These are phyloP conservation scores for Phytophthora cactorum DNA, from an alignment of 352 stramenopile species.

Conservation along the genomic window DNA sequence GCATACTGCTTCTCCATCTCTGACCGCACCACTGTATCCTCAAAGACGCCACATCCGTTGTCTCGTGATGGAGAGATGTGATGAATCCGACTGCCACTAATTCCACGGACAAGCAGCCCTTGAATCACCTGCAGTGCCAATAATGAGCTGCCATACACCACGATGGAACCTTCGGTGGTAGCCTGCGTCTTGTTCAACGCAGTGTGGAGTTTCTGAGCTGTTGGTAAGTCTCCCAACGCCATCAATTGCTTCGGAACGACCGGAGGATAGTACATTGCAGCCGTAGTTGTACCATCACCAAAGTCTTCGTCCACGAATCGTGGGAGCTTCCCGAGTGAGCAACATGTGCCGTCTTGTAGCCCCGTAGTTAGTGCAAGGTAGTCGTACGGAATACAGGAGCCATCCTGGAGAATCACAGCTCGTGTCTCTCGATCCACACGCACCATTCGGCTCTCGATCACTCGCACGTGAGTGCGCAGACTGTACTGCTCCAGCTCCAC, in stretches of 20 bases:
- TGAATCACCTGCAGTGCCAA: conserved; percentile 78
- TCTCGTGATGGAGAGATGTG: conserved; percentile 60
- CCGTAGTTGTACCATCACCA: conserved; percentile 2
- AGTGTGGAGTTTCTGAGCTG: conserved; percentile 32
- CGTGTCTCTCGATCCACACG: conserved; percentile 73
- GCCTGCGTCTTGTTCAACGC: conserved; percentile 1
- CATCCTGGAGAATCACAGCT: conserved; percentile 82
- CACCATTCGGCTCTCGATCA: conserved; percentile 68
- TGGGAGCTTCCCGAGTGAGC: conserved; percentile 45
- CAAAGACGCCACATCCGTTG: conserved; percentile 45
- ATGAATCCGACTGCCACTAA: conserved; percentile 55
- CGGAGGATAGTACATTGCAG: conserved; percentile 35
- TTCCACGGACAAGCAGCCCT: conserved; percentile 45
- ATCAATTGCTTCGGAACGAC: conserved; percentile 35
- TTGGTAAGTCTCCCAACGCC: conserved; percentile 28
- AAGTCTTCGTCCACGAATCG: conserved; percentile 52
- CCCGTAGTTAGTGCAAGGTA: conserved; percentile 81
- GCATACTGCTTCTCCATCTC: conserved; percentile 68
- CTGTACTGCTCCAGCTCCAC: conserved; percentile 65
- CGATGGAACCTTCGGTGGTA: conserved; percentile 30
- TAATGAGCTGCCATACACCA: conserved; percentile 70
- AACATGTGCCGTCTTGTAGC: conserved; percentile 64
- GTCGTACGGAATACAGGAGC: conserved; percentile 86
- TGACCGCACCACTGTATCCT: conserved; percentile 60
- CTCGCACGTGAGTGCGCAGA: conserved; percentile 62